Evolutionary conservation across 1,139 yeast species (phyloP).

Genomic region (Hemisphaericaspora xylanilytica): DNA sequence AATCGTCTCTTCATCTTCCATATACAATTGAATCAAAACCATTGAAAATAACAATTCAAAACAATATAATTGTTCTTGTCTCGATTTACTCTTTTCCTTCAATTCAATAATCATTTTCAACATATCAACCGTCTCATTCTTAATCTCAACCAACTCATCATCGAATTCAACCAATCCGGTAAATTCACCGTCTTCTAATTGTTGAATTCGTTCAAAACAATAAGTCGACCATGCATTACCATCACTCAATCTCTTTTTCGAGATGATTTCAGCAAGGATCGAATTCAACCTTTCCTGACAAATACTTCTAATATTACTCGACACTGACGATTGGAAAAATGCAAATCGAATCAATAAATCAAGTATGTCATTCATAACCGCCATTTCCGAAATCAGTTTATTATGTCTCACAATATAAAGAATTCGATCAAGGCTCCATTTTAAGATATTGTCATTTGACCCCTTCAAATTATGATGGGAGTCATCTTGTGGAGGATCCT

Average conservation of each 20-base stretch:
- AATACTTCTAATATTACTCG: conserved; percentile 31
- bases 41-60: conserved; percentile 77
- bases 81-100: conserved; percentile 7
- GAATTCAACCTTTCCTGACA: conserved; percentile 65
- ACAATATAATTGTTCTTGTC: conserved; percentile 29
- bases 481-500: conserved; percentile 22
- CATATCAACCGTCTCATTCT: conserved; percentile 48
- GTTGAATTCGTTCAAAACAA: conserved; percentile 31
- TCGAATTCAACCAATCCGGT: conserved; percentile 47
- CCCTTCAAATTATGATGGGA: conserved; percentile 16
- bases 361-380: conserved; percentile 45
- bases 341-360: conserved; percentile 52
- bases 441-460: conserved; percentile 46
- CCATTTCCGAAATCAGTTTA: conserved; percentile 14
- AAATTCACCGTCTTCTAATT: conserved; percentile 22
- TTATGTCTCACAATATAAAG: conserved; percentile 56
- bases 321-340: conserved; percentile 43
- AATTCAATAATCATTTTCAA: conserved; percentile 45
- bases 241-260: conserved; percentile 38
- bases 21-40: conserved; percentile 73
- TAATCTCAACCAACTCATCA: conserved; percentile 49
- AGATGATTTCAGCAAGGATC: conserved; percentile 57
- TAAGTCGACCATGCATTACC: conserved; percentile 60
- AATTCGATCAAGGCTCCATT: conserved; percentile 69
- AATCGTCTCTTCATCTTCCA: conserved; percentile 79